Conservation (phyloP, 75 land plant genomes). For the Sequoia sempervirens region DNA sequence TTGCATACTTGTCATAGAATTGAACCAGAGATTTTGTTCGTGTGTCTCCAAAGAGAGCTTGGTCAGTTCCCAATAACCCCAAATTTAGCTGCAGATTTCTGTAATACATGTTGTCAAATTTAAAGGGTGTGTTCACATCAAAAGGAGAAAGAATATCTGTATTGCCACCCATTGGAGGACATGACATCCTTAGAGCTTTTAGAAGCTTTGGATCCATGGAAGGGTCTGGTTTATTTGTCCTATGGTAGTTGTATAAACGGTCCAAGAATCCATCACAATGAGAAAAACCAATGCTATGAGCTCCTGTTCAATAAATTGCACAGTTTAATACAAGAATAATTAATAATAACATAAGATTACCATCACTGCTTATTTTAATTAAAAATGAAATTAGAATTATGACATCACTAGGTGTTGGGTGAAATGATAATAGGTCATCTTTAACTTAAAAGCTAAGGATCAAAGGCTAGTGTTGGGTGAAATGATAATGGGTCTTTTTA, state of each 20-base stretch:
- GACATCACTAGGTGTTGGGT: too few relatives aligned
- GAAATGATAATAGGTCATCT: too few relatives aligned
- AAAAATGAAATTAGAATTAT: too few relatives aligned
- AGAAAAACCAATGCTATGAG: slow-evolving; percentile 53
- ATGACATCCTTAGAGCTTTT: slow-evolving; percentile 49
- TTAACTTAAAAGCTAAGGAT: too few relatives aligned
- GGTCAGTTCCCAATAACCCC: slow-evolving; percentile 64
- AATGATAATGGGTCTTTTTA: too few relatives aligned
- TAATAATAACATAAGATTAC: too few relatives aligned
- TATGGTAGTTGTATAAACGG: slow-evolving; percentile 36
- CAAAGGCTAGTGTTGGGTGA: too few relatives aligned
- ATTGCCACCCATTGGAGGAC: slow-evolving; percentile 59
- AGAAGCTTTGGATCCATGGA: slow-evolving; percentile 51
- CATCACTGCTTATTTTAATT: too few relatives aligned
- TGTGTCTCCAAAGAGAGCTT: slow-evolving; percentile 49
- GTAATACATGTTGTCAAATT: slow-evolving; percentile 61
- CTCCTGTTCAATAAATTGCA: slow-evolving; percentile 7
- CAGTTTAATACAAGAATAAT: neutral
- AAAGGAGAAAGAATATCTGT: slow-evolving; percentile 51
- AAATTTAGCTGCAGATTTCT: slow-evolving; percentile 33
- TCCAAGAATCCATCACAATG: slow-evolving; percentile 56
- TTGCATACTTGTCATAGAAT: slow-evolving; percentile 29
- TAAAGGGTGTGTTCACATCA: slow-evolving; percentile 65
- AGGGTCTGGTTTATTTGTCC: slow-evolving; percentile 39
- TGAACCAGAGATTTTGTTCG: slow-evolving; percentile 45